Evolutionary conservation across 257 asterid genomes (phyloP), one percentile per base, ranked within the genome.

Genomic region (Nicotiana undulata): DNA sequence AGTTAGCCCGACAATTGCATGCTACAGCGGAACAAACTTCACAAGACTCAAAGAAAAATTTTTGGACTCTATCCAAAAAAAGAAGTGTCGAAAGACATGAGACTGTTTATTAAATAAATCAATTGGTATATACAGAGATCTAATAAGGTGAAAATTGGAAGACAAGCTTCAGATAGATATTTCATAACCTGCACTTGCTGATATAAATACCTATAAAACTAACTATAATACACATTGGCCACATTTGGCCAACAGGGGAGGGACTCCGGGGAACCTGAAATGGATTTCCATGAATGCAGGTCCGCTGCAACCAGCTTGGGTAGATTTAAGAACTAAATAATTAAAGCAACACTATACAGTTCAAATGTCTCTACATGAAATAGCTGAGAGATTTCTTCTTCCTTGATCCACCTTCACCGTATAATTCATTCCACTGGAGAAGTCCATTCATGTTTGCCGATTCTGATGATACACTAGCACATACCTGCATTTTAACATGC

Each of bases 381-480:
- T 87, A 89, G 87, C 89, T 87, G 37, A 89, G 87, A 8, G 88
- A 85, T 76, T 74, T 86, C 28, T 89, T 89, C 85, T 82, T 85
- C 81, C 89, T 84, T 13, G 92, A 89, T 34, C 92, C 89, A 32
- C 90, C 90, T 83, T 89, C 92, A 53, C 89, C 92, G 51, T 89
- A 87, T 32, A 87, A 86, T 72, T 87, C 91, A 64, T 89, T 87
- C 92, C 92, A 89, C 16, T 89, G 91, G 66, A 83, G 85, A 24
- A 89, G 89, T 82, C 87, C 92, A 9, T 81, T 89, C 92, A 89
- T 89, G 59, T 89, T 89, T 66, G 80, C 81, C 5, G 91, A 87
- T 86, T 89, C 92, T 26, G 91, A 87, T 13, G 92, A 87, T 53
- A 89, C 88, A 82, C 92, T 89, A 18, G 91, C 92, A 49, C 92